Evolutionary conservation across 2,329 filamentous ascomycete species (phyloP), one percentile per base, ranked within the genome.

Genomic region (Arthrinium puccinioides): DNA sequence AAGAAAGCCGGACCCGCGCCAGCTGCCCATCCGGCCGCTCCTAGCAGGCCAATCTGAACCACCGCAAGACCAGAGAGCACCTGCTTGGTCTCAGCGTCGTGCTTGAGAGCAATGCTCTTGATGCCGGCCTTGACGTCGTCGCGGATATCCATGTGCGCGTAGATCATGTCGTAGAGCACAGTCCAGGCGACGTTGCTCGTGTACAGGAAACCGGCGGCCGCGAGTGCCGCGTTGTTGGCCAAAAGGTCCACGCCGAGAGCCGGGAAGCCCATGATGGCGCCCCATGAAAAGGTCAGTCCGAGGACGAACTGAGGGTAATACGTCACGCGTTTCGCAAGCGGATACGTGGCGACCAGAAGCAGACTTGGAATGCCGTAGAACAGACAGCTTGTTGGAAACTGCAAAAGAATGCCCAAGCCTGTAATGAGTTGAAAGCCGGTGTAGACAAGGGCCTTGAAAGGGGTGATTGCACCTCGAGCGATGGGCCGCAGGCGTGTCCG

Each of bases 81-180:
- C 36, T 77, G 65, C 60, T 92, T 94, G 2, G 86, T 89, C 43
- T 88, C 73, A 5, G 74, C 70, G 44, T 85, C 82, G 49, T 94
- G 86, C 55, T 83, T 82, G 26, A 94, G 66, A 2, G 84, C 87
- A 49, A 94, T 92, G 52, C 82, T 87, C 67, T 90, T 94, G 63
- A 94, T 92, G 8, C 87, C 88, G 0, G 82, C 87, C 59, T 87
- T 88, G 43, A 71, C 79, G 54, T 94, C 87, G 50, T 94, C 87
- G 52, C 82, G 82, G 57, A 90, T 83, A 52, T 94, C 87, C 80
- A 92, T 90, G 56, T 94, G 87, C 11, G 87, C 87, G 59, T 94
- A 94, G 21, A 94, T 87, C 78, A 92, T 94, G 57, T 94, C 87
- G 58, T 94, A 94, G 26, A 94, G 63, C 19, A 94, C 73, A 0